These are phyloP conservation scores for Cryptococcus hybrid DNA, from an alignment of 1,284 basidiomycete species.

Conservation along the genomic window DNA sequence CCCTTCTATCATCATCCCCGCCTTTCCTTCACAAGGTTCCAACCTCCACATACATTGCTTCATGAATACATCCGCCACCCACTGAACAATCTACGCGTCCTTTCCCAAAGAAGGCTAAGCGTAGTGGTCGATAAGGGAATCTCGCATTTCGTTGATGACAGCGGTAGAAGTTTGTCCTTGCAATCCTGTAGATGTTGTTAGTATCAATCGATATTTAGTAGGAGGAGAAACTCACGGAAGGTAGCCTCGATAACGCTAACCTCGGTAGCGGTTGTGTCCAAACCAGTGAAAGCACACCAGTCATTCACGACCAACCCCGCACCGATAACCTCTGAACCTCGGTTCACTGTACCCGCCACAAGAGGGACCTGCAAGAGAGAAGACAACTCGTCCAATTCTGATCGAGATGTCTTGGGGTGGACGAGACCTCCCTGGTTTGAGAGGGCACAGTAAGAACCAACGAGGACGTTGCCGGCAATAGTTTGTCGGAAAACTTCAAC, in stretches of 20 bases:
- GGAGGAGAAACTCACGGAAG: conserved; percentile 70
- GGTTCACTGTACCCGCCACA: conserved; percentile 96
- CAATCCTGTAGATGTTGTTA: conserved; percentile 59
- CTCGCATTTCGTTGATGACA: conserved; percentile 91
- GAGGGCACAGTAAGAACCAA: conserved; percentile 92
- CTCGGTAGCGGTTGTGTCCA: conserved; percentile 97
- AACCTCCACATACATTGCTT: too few species aligned
- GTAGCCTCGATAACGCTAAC: conserved; percentile 97
- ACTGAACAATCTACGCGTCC: too few species aligned
- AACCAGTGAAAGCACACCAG: conserved; percentile 96
- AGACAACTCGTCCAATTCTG: conserved; percentile 97
- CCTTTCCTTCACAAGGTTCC: too few species aligned
- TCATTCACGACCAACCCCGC: conserved; percentile 98
- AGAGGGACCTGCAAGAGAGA: conserved; percentile 92
- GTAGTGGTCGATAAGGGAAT: conserved; percentile 91
- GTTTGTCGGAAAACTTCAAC: conserved; percentile 99
- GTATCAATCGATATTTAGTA: not conserved
- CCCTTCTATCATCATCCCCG: too few species aligned
- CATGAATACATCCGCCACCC: too few species aligned
- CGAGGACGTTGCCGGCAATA: conserved; percentile 93
- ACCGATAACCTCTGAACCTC: conserved; percentile 96
- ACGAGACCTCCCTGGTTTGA: conserved; percentile 92
- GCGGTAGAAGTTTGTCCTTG: conserved; percentile 83
- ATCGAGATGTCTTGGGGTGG: conserved; percentile 93
- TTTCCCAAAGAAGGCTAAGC: conserved; percentile 55